phyloP scores from a whole-genome alignment of 1,284 basidiomycete genomes.

The Entoloma clypeatum region DNA sequence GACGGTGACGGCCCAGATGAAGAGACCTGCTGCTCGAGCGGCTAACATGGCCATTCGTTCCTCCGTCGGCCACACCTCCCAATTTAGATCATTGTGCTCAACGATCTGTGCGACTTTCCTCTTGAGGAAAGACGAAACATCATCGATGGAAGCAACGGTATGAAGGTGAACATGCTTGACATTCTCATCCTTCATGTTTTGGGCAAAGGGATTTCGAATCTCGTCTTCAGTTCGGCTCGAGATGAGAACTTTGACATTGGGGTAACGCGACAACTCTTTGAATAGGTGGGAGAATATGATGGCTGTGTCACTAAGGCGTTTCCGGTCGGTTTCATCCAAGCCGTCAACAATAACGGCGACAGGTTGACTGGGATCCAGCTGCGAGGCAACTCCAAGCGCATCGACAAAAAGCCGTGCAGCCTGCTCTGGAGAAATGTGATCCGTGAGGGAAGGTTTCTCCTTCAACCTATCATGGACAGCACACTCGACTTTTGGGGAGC shows the following conservation, averaged over 20 bases:
- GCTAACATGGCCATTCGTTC: constrained; percentile 4
- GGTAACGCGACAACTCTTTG: constrained; percentile 1
- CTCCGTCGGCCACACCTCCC: constrained; percentile 4
- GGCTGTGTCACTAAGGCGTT: neutral
- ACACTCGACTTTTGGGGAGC: constrained; percentile 1
- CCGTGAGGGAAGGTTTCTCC: constrained; percentile 3
- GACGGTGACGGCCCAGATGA: no score
- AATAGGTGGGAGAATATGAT: constrained; percentile 7
- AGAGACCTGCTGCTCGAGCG: constrained; percentile 8
- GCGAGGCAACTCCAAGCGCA: constrained; percentile 3
- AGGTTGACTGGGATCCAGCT: neutral
- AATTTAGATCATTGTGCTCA: constrained; percentile 4
- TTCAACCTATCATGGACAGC: constrained; percentile 6
- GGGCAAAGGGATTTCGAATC: constrained; percentile 4
- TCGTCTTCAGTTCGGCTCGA: constrained; percentile 9
- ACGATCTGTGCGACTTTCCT: constrained; percentile 2
- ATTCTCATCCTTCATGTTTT: neutral
- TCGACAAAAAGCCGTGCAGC: constrained; percentile 10
- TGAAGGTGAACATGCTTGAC: constrained; percentile 8
- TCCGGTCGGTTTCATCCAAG: constrained; percentile 10
- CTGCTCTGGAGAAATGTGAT: constrained; percentile 7
- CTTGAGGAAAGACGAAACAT: constrained; percentile 5
- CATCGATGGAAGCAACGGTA: constrained; percentile 6
- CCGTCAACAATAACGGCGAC: constrained; percentile 11
- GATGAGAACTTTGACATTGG: constrained; percentile 9